phyloP scores from a whole-genome alignment of 208 protist genomes.

The Acanthamoeba sp. region DNA sequence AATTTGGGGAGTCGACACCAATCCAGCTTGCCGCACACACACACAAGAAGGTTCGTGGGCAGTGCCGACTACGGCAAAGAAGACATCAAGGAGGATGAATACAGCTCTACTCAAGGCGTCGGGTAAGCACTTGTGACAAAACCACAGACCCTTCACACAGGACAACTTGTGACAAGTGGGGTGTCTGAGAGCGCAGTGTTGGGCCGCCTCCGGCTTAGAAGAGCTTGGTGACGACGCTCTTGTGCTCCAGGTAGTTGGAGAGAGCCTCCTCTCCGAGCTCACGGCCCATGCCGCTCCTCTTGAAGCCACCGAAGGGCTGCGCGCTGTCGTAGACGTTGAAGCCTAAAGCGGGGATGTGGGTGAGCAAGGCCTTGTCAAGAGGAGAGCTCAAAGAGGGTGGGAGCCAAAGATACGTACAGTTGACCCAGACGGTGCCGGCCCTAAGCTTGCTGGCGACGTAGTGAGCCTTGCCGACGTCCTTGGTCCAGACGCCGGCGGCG shows the following conservation, averaged over 20 bases:
- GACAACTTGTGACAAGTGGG: too few relatives aligned
- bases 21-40: too few relatives aligned
- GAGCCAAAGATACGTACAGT: constrained; percentile 78
- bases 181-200: too few relatives aligned
- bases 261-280: constrained; percentile 91
- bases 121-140: too few relatives aligned
- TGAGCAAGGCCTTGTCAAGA: not conserved
- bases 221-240: constrained; percentile 85
- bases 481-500: constrained; percentile 92
- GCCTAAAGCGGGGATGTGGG: not conserved
- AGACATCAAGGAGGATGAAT: too few relatives aligned
- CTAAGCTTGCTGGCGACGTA: constrained; percentile 84
- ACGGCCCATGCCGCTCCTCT: constrained; percentile 92
- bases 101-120: too few relatives aligned
- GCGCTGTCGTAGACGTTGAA: constrained; percentile 92
- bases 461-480: constrained; percentile 90
- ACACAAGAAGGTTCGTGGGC: too few relatives aligned
- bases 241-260: constrained; percentile 90
- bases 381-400: not conserved
- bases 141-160: too few relatives aligned
- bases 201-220: constrained; percentile 53
- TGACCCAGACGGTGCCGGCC: constrained; percentile 93
- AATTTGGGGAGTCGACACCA: too few relatives aligned
- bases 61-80: too few relatives aligned
- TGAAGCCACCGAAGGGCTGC: constrained; percentile 93